phyloP scores from a whole-genome alignment of 1,284 basidiomycete genomes.

The Rhizoctonia solani region DNA sequence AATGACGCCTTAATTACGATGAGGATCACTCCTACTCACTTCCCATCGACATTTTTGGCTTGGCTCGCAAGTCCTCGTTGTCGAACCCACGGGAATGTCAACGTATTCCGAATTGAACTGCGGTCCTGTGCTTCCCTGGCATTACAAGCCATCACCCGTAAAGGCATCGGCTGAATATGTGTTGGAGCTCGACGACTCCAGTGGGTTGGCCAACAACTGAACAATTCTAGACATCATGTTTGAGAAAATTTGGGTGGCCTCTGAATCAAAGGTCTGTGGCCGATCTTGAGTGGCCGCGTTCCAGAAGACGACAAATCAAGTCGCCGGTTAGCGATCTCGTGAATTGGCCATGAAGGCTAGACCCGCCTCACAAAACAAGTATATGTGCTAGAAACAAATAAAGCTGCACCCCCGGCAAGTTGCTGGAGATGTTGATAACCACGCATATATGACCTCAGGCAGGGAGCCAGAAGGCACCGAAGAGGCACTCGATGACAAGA shows the following conservation, averaged over 20 bases:
- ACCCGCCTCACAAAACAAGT: neutral
- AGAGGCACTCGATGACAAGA: constrained; percentile 13
- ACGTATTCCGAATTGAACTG: constrained; percentile 29
- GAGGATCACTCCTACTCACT: neutral
- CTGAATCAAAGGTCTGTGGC: constrained; percentile 1
- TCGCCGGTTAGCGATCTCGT: neutral
- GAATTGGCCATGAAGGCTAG: neutral
- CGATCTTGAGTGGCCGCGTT: neutral
- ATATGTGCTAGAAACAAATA: neutral
- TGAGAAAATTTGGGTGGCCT: constrained; percentile 9
- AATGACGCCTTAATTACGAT: constrained; percentile 27
- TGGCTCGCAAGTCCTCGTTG: constrained; percentile 24
- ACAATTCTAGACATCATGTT: constrained; percentile 1
- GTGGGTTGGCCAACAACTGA: neutral
- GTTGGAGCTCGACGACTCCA: constrained; percentile 3
- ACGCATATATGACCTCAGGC: constrained; percentile 10
- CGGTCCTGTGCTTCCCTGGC: constrained; percentile 13
- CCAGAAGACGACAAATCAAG: constrained; percentile 15
- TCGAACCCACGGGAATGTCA: constrained; percentile 27
- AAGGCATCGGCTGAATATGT: constrained; percentile 12
- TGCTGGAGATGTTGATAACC: neutral
- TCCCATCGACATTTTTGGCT: constrained; percentile 7
- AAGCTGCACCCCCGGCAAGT: constrained; percentile 17
- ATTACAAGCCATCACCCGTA: constrained; percentile 4
- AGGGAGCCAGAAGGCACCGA: constrained; percentile 25